Conservation (phyloP, 2,329 filamentous ascomycete species). For the Epichloe gansuensis region DNA sequence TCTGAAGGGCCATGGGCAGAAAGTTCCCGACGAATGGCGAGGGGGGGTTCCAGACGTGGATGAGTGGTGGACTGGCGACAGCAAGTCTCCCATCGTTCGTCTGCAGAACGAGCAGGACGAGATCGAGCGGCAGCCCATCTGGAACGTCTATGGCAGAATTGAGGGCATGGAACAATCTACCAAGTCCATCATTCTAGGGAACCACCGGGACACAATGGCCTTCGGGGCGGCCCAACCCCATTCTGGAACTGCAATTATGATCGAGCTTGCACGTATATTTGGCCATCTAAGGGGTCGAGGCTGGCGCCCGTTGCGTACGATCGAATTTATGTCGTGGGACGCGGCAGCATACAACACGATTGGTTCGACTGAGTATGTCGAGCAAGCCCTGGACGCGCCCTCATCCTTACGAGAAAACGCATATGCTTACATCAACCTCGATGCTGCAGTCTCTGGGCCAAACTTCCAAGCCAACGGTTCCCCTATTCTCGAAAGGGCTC, state of each 20-base stretch:
- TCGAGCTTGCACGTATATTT: slow-evolving; percentile 78
- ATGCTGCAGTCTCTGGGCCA: slow-evolving; percentile 63
- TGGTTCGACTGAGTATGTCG: slow-evolving; percentile 89
- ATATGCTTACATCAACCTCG: slow-evolving; percentile 84
- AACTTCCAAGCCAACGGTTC: slow-evolving; percentile 69
- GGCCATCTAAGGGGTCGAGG: slow-evolving; percentile 63
- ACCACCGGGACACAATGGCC: slow-evolving; percentile 86
- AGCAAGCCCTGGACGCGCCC: slow-evolving; percentile 54
- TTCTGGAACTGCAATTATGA: slow-evolving; percentile 78
- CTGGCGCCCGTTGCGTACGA: slow-evolving; percentile 86
- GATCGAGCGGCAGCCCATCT: slow-evolving; percentile 68
- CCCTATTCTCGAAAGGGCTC: slow-evolving; percentile 61
- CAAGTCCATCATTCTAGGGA: slow-evolving; percentile 81
- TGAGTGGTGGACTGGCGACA: slow-evolving; percentile 77
- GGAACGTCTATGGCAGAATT: slow-evolving; percentile 81
- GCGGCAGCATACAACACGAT: slow-evolving; percentile 86
- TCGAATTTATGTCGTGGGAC: slow-evolving; percentile 96
- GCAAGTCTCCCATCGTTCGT: slow-evolving; percentile 61
- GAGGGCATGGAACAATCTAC: slow-evolving; percentile 69
- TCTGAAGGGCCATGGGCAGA: slow-evolving; percentile 61
- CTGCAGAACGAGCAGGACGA: slow-evolving; percentile 83
- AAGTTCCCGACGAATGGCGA: slow-evolving; percentile 57
- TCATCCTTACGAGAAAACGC: slow-evolving; percentile 53
- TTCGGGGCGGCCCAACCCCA: slow-evolving; percentile 79
- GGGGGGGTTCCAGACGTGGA: slow-evolving; percentile 63